These are phyloP conservation scores for Dunaliella primolecta DNA, from an alignment of 139 green algal genomes.

Conservation along the genomic window DNA sequence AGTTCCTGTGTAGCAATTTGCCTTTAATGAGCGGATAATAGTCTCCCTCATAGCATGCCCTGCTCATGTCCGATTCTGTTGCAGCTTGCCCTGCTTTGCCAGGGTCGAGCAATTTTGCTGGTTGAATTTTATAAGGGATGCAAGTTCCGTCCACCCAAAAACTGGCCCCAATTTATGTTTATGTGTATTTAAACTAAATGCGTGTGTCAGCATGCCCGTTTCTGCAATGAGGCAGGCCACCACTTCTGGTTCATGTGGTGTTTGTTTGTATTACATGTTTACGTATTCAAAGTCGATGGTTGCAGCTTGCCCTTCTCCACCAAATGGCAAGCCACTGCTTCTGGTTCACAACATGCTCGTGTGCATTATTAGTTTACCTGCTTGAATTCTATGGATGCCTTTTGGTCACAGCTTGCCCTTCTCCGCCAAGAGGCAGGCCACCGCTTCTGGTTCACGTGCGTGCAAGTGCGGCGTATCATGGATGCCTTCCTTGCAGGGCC, in stretches of 20 bases:
- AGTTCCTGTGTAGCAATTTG: no score
- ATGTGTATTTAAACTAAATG: background rate
- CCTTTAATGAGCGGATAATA: no score
- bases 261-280: background rate
- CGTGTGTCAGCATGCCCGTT: conserved; percentile 18
- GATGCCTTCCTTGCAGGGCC: conserved; percentile 19
- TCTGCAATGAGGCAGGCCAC: conserved; percentile 14
- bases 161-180: no score
- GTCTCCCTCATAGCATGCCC: no score
- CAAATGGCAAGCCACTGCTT: conserved; percentile 9
- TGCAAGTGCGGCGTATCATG: conserved; percentile 18
- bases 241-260: conserved; percentile 13
- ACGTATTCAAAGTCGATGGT: background rate
- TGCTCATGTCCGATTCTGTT: no score
- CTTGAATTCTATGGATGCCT: no score
- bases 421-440: conserved; percentile 15
- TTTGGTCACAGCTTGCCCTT: conserved; percentile 20
- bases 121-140: no score
- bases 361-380: background rate
- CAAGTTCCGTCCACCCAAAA: no score
- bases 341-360: no score
- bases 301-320: conserved; percentile 19
- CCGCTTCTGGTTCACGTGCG: conserved; percentile 14
- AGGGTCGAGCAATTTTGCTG: background rate
- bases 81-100: conserved; percentile 21